phyloP scores from a whole-genome alignment of 805 yeast species.

The Kluyveromyces aestuarii region DNA sequence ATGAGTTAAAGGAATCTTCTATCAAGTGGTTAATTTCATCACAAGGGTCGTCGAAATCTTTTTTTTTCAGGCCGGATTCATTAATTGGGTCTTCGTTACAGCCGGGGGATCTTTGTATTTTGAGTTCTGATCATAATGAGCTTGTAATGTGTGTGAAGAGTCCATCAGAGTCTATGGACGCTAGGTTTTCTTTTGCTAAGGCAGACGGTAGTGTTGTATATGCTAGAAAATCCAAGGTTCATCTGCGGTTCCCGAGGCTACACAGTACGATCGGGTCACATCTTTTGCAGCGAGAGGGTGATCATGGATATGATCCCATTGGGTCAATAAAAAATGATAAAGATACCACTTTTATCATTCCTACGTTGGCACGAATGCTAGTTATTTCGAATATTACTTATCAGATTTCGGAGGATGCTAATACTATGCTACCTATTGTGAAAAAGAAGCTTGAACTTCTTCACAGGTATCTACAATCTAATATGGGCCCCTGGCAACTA shows the following conservation, averaged over 20 bases:
- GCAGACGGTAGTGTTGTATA: constrained; percentile 49
- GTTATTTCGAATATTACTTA: constrained; percentile 29
- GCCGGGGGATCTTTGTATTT: constrained; percentile 58
- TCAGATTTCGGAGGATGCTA: constrained; percentile 33
- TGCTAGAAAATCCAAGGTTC: constrained; percentile 36
- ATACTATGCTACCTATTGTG: constrained; percentile 32
- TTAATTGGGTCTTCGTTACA: constrained; percentile 20
- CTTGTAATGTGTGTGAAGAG: constrained; percentile 46
- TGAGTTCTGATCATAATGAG: constrained; percentile 36
- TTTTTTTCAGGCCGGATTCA: constrained; percentile 5
- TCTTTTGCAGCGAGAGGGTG: constrained; percentile 12
- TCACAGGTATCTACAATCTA: constrained; percentile 37
- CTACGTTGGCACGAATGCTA: constrained; percentile 26
- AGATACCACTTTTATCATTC: constrained; percentile 24
- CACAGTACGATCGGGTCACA: constrained; percentile 12
- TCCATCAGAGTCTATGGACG: constrained; percentile 42
- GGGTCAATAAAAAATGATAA: constrained; percentile 22
- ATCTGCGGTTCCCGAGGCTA: constrained; percentile 42
- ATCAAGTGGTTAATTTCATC: neutral
- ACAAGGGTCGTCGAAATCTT: neutral
- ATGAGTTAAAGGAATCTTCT: neutral
- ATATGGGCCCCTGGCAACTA: constrained; percentile 33
- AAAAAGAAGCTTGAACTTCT: constrained; percentile 36
- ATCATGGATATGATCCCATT: constrained; percentile 22
- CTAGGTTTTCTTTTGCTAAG: constrained; percentile 47